These are phyloP conservation scores for Isatis tinctoria DNA, from an alignment of 345 rosid genomes.

Conservation along the genomic window DNA sequence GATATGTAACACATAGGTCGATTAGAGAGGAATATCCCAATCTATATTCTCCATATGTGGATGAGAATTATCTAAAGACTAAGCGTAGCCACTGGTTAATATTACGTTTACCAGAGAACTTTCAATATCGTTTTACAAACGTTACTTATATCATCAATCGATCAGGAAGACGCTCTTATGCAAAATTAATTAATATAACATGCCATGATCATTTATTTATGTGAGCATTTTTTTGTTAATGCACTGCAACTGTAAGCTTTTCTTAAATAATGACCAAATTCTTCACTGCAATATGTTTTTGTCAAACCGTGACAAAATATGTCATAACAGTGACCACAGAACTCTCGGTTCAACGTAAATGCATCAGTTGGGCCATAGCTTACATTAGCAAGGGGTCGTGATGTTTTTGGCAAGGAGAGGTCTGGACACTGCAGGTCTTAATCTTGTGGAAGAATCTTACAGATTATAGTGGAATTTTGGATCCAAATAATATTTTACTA, in stretches of 20 bases:
- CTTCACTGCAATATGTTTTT: background rate
- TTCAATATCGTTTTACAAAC: background rate
- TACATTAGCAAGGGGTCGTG: background rate
- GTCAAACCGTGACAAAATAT: background rate
- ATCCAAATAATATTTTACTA: background rate
- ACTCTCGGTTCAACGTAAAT: slow-evolving; percentile 12
- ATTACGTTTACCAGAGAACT: background rate
- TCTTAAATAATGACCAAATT: background rate
- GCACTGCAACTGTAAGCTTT: background rate
- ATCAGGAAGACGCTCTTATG: background rate
- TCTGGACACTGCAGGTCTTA: slow-evolving; percentile 4
- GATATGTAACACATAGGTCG: background rate
- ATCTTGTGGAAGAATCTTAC: background rate
- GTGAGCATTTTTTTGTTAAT: background rate
- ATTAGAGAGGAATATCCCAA: background rate
- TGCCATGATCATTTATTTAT: background rate
- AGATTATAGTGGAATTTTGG: background rate
- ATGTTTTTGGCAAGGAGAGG: slow-evolving; percentile 9
- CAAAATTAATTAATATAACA: background rate
- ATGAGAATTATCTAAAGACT: background rate
- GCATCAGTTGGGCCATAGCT: background rate
- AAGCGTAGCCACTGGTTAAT: background rate
- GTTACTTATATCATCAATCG: background rate
- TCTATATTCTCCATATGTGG: background rate
- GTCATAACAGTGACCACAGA: slow-evolving; percentile 20